Conservation (phyloP, 345 rosid genomes). For the Jatropha curcas region DNA sequence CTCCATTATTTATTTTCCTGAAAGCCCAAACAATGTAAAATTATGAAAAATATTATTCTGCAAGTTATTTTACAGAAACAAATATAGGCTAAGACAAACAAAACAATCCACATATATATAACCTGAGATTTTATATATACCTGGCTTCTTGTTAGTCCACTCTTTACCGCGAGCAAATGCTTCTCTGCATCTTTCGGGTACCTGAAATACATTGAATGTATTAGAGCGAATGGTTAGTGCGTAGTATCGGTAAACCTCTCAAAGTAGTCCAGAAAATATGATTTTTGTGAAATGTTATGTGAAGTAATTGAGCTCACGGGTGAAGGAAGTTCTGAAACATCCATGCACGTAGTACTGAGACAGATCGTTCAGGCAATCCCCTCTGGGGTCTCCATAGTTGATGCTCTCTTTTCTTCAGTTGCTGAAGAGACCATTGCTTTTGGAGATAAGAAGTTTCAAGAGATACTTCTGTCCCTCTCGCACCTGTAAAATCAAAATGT, state of each 20-base stretch:
- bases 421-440: constrained; percentile 79
- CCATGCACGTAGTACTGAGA: constrained; percentile 86
- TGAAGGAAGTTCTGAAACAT: constrained; percentile 99
- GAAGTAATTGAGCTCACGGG: constrained; percentile 56
- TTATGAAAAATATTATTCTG: too few relatives aligned
- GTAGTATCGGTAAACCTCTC: not conserved
- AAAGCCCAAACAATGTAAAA: too few relatives aligned
- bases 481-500: constrained; percentile 21
- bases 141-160: constrained; percentile 97
- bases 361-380: constrained; percentile 90
- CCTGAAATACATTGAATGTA: constrained; percentile 33
- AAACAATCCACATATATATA: not conserved
- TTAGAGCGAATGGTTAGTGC: not conserved
- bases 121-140: constrained; percentile 43
- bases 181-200: constrained; percentile 98
- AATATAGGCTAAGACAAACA: too few relatives aligned
- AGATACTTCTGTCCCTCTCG: constrained; percentile 43
- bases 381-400: constrained; percentile 94
- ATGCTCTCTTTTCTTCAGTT: constrained; percentile 70
- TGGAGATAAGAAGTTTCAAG: constrained; percentile 51
- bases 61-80: too few relatives aligned
- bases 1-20: too few relatives aligned
- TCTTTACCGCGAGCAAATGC: constrained; percentile 84
- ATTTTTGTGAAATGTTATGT: not conserved
- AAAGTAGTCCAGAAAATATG: too few relatives aligned